These are phyloP conservation scores for Coemansia sp. DNA, from an alignment of 192 early-diverging fungal species.

Conservation along the genomic window DNA sequence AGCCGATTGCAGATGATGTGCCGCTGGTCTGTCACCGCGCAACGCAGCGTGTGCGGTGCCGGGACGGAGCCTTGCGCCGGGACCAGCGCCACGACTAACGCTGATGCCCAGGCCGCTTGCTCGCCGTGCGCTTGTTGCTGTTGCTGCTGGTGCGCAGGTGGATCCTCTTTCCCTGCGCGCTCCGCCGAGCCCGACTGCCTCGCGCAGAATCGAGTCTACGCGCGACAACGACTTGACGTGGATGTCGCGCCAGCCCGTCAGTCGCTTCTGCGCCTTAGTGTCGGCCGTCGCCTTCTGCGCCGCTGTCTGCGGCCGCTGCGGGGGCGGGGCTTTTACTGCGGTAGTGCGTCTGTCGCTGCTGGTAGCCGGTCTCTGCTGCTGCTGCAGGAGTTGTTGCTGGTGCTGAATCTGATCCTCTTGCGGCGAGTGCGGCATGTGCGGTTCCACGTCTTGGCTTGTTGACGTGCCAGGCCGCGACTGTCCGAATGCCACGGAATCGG, in stretches of 20 bases:
- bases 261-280: constrained; percentile 4
- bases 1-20: background rate
- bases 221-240: constrained; percentile 51
- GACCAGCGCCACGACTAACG: constrained; percentile 2
- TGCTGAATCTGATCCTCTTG: background rate
- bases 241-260: constrained; percentile 50
- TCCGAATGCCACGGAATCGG: constrained; percentile 4
- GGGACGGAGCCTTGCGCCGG: constrained; percentile 8
- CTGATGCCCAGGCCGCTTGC: constrained; percentile 40
- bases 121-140: background rate
- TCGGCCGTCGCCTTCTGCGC: constrained; percentile 3
- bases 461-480: constrained; percentile 12
- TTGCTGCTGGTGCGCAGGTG: background rate
- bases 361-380: constrained; percentile 4
- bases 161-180: background rate
- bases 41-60: constrained; percentile 20
- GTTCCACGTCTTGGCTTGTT: background rate
- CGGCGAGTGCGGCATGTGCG: background rate
- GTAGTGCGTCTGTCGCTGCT: constrained; percentile 2
- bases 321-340: background rate
- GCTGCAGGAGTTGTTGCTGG: constrained; percentile 5
- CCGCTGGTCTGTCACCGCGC: background rate
- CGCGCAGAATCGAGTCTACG: constrained; percentile 53
- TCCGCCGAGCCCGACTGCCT: constrained; percentile 38
- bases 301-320: constrained; percentile 26